Evolutionary conservation across 768 basidiomycete species (phyloP).

Genomic region (Tulasnella sp.): DNA sequence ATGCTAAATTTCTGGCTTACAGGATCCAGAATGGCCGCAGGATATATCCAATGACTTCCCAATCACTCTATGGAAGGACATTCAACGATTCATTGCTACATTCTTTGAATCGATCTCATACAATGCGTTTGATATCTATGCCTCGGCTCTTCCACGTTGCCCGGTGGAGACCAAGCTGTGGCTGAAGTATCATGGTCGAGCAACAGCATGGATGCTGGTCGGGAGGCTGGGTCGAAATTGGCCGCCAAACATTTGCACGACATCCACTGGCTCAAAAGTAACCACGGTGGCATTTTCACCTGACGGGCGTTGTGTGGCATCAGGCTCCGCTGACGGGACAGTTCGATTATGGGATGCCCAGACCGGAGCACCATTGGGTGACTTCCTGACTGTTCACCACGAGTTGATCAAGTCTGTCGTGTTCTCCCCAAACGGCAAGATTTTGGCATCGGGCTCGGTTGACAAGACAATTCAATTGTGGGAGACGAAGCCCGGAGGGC

Average conservation of each 20-base stretch:
- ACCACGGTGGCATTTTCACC: not conserved
- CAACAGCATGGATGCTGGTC: not conserved
- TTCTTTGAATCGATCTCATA: not conserved
- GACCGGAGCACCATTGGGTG: too few relatives aligned
- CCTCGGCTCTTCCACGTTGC: not conserved
- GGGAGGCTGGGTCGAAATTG: not conserved
- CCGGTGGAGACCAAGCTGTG: not conserved
- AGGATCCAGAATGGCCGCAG: not conserved
- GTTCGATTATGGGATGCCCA: too few relatives aligned
- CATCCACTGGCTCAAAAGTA: not conserved
- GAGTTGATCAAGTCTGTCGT: too few relatives aligned
- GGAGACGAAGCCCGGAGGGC: too few relatives aligned
- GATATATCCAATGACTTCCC: not conserved
- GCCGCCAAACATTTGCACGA: not conserved
- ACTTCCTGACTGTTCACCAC: too few relatives aligned
- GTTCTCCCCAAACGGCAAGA: too few relatives aligned
- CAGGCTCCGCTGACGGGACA: too few relatives aligned
- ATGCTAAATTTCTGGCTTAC: not conserved
- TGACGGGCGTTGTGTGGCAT: too few relatives aligned
- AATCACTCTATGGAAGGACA: not conserved
- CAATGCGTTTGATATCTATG: not conserved
- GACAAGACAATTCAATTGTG: too few relatives aligned
- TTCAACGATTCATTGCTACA: not conserved
- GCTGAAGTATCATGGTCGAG: not conserved
- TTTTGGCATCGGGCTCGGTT: too few relatives aligned